Conservation (phyloP, 176 grass and related monocot genomes). For the Puya raimondii region DNA sequence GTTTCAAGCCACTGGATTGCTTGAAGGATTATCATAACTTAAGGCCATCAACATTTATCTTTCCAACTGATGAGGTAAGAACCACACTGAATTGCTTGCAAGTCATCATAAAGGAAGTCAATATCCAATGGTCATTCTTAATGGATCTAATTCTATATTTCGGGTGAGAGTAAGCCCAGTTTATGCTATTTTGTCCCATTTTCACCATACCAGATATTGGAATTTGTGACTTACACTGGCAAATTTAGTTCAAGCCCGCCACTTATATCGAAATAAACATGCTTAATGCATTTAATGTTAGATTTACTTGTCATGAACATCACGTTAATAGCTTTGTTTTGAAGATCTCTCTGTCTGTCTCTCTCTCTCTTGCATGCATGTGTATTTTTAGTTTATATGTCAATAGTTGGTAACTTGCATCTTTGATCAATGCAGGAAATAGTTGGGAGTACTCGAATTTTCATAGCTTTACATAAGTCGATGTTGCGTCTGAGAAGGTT, state of each 20-base stretch:
- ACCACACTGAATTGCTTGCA: neutral
- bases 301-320: too few relatives aligned
- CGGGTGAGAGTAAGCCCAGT: too few relatives aligned
- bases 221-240: too few relatives aligned
- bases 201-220: too few relatives aligned
- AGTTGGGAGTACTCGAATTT: constrained; percentile 73
- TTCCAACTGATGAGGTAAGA: constrained; percentile 79
- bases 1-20: constrained; percentile 85
- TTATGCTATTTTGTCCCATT: too few relatives aligned
- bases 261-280: too few relatives aligned
- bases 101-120: neutral
- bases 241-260: too few relatives aligned
- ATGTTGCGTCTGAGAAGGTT: constrained; percentile 72
- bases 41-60: constrained; percentile 84
- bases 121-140: neutral
- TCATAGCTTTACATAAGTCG: constrained; percentile 83
- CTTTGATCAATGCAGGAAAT: constrained; percentile 52
- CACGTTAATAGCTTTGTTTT: neutral
- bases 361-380: neutral
- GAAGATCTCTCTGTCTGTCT: neutral
- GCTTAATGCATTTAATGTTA: too few relatives aligned
- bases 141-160: neutral
- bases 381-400: neutral
- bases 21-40: constrained; percentile 97
- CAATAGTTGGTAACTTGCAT: neutral